phyloP scores from a whole-genome alignment of 2,329 filamentous ascomycete genomes.

The Colletotrichum paranaense region DNA sequence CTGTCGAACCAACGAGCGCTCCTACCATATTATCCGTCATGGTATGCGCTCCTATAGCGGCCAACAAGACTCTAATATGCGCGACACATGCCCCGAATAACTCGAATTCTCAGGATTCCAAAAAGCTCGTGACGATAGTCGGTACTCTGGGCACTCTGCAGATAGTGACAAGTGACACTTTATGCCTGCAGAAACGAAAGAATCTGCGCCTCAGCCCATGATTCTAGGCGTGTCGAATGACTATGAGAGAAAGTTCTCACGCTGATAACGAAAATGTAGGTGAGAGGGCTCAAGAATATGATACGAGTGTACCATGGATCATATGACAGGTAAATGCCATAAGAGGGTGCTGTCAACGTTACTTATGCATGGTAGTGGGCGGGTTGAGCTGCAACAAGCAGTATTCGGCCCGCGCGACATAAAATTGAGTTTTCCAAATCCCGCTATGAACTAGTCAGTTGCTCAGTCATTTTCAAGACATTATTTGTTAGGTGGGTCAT shows the following conservation, averaged over 20 bases:
- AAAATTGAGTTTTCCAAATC: background rate
- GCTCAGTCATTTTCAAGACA: background rate
- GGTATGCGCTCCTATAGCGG: background rate
- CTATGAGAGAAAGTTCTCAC: background rate
- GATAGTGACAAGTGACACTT: background rate
- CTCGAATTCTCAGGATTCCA: too few relatives aligned
- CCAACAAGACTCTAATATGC: background rate
- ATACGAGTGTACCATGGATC: too few relatives aligned
- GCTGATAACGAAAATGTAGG: background rate
- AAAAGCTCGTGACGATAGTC: too few relatives aligned
- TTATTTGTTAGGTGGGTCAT: background rate
- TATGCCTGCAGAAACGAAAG: background rate
- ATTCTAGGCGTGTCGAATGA: background rate
- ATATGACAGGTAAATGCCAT: background rate
- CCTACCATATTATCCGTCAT: constrained; percentile 19
- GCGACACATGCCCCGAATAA: background rate
- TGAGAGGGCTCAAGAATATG: background rate
- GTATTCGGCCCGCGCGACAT: background rate
- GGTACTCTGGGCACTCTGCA: too few relatives aligned
- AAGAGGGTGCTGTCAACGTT: background rate
- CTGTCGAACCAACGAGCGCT: constrained; percentile 5
- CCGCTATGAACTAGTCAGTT: constrained; percentile 7
- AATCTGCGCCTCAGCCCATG: background rate
- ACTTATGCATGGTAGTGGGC: background rate
- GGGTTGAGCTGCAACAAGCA: background rate